Conservation (phyloP, 2,329 filamentous ascomycete genomes). For the Fusarium piperis region DNA sequence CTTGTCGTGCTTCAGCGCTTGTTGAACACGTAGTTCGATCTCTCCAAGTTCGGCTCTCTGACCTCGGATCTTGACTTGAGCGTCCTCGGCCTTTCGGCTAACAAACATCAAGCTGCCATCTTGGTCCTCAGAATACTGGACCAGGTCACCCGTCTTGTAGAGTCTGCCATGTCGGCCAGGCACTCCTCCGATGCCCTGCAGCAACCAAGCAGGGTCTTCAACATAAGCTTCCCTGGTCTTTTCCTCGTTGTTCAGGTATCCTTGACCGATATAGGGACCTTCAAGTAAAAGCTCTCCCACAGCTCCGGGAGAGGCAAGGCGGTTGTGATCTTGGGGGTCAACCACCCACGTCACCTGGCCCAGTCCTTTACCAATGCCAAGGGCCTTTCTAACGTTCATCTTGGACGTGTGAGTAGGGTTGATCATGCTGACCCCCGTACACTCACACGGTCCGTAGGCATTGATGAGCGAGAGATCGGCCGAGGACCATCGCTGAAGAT, state of each 20-base stretch:
- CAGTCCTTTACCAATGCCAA: neutral
- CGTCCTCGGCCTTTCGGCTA: slow-evolving; percentile 60
- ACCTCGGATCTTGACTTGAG: slow-evolving; percentile 68
- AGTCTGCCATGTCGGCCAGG: neutral
- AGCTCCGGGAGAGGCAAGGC: neutral
- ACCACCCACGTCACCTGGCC: slow-evolving; percentile 11
- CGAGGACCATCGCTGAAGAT: neutral
- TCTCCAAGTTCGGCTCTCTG: slow-evolving; percentile 61
- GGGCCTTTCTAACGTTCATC: neutral
- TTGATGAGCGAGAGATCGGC: slow-evolving; percentile 2
- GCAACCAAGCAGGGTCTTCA: neutral
- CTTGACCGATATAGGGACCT: neutral
- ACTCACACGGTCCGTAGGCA: slow-evolving; percentile 10
- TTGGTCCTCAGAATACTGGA: slow-evolving; percentile 45
- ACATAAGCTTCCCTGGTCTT: neutral
- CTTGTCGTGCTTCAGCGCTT: neutral
- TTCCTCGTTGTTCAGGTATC: slow-evolving; percentile 3
- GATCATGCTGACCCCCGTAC: neutral
- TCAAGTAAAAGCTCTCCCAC: slow-evolving; percentile 8
- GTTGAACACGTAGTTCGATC: slow-evolving; percentile 28
- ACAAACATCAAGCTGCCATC: slow-evolving; percentile 50
- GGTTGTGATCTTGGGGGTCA: neutral
- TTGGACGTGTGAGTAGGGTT: neutral
- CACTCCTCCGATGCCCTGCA: neutral
- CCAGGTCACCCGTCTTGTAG: slow-evolving; percentile 62